phyloP scores from a whole-genome alignment of 2,329 filamentous ascomycete species.

The Trichoderma sp. region DNA sequence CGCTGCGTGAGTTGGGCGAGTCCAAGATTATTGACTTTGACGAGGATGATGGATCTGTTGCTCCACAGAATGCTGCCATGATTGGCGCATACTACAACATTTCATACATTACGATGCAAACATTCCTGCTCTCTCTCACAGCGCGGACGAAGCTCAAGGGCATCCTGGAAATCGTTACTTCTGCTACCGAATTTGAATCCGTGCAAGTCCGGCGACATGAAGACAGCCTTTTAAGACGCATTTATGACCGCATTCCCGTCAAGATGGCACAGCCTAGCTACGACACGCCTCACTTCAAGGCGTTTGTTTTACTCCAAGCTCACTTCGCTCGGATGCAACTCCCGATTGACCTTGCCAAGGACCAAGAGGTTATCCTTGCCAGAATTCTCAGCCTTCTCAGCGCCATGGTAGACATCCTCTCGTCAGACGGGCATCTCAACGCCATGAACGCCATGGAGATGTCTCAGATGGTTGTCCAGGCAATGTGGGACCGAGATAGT shows the following conservation, averaged over 20 bases:
- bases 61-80: constrained; percentile 93
- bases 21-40: constrained; percentile 96
- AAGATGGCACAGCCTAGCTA: constrained; percentile 88
- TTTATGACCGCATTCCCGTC: constrained; percentile 92
- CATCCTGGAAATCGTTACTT: constrained; percentile 94
- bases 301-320: constrained; percentile 93
- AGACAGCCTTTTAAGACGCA: constrained; percentile 80
- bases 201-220: constrained; percentile 95
- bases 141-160: constrained; percentile 93
- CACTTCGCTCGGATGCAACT: constrained; percentile 98
- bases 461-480: constrained; percentile 98
- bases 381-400: constrained; percentile 87
- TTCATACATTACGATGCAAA: constrained; percentile 99
- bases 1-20: constrained; percentile 84
- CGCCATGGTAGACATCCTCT: constrained; percentile 91
- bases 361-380: constrained; percentile 83
- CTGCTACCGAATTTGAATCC: constrained; percentile 92
- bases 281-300: constrained; percentile 97
- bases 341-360: constrained; percentile 91
- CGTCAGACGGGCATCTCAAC: constrained; percentile 93
- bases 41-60: constrained; percentile 86
- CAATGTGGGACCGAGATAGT: constrained; percentile 98
- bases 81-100: constrained; percentile 99
- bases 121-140: constrained; percentile 87
- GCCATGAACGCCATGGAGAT: constrained; percentile 99